A percentile compares a stretch with the other conserved stretches of the same genome.
These are phyloP conservation scores for Mycena latifolia DNA, from an alignment of 768 basidiomycete genomes.

Conservation along the genomic window DNA sequence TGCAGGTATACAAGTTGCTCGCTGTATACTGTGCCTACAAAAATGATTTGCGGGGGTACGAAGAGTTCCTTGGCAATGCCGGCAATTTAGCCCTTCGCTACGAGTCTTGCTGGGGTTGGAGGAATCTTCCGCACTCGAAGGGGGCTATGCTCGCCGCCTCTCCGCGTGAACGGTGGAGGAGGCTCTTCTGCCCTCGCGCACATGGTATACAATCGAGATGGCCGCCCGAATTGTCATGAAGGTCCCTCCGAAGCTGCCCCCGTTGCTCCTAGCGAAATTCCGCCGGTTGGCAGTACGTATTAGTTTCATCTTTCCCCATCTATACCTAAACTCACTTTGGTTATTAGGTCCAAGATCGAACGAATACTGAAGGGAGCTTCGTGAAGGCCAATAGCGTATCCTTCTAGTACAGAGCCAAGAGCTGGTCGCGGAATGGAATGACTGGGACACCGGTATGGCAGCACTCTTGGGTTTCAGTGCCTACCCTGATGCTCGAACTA, in stretches of 20 bases:
- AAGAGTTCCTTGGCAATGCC: constrained; percentile 21
- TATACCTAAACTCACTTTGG: background rate
- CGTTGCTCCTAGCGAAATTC: no score
- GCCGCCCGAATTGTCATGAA: background rate
- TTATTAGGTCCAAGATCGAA: background rate
- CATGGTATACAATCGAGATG: constrained; percentile 21
- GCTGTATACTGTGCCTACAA: background rate
- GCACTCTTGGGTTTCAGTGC: background rate
- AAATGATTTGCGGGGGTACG: background rate
- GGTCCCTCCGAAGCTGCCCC: background rate
- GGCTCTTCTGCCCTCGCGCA: constrained; percentile 15
- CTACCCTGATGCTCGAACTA: background rate
- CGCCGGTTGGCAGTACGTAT: constrained; percentile 1
- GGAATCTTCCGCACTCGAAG: background rate
- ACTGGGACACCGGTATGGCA: background rate
- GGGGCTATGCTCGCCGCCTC: background rate
- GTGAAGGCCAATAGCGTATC: no score
- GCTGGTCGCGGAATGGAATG: constrained; percentile 13
- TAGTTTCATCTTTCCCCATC: no score
- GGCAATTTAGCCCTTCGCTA: constrained; percentile 5
- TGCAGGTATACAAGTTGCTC: constrained; percentile 20
- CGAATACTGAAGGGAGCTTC: constrained; percentile 18
- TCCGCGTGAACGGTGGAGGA: constrained; percentile 2
- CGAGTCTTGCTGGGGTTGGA: constrained; percentile 10
- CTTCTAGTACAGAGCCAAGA: constrained; percentile 9